Evolutionary conservation across 202 grass and related monocot genomes (phyloP), one percentile per base, ranked within the genome.

Genomic region (Hordeum pubiflorum): DNA sequence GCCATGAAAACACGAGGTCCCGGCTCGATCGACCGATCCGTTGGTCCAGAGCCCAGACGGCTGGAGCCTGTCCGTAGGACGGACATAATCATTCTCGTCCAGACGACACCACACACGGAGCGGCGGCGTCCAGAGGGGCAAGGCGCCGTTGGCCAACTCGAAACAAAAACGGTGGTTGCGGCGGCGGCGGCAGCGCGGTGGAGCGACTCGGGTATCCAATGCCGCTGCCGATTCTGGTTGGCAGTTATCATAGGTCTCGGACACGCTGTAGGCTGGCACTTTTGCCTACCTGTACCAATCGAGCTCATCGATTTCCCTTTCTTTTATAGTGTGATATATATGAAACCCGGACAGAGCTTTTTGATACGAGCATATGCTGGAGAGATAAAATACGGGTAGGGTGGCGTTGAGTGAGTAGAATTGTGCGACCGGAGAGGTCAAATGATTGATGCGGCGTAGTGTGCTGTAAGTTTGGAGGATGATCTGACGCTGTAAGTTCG

Each of bases 171-270:
- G 83, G 50, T 41, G 32, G 79, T 69, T 82, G 85, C 37, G 14
- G 2, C 33, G 33, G 33, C 33, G 0, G 68, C 58, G 26, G 64
- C 34, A 2, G 40, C n/a, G 64, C 66, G 3, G 6, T 52, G 46
- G 54, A 6, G 18, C 52, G 18, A 17, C 12, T 26, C 50, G 36
- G 82, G 87, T 50, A 89, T 89, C 87, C 87, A 83, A 86, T 86
- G 87, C 66, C 15, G 57, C 82, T 74, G 21, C 79, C 54, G 50
- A 38, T 75, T 79, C 83, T 63, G 40, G 83, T 78, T 63, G 83
- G 58, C 72, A 74, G 73, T 78, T 78, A 66, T 61, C 50, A 66
- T 72, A 72, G 60, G 63, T 62, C 82, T 79, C 83, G 58, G 87
- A 68, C 64, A 21, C 79, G 57, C 10, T 66, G 67, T 60, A 68